These are phyloP conservation scores for Ustilago crameri DNA, from an alignment of 1,284 basidiomycete species.

Conservation along the genomic window DNA sequence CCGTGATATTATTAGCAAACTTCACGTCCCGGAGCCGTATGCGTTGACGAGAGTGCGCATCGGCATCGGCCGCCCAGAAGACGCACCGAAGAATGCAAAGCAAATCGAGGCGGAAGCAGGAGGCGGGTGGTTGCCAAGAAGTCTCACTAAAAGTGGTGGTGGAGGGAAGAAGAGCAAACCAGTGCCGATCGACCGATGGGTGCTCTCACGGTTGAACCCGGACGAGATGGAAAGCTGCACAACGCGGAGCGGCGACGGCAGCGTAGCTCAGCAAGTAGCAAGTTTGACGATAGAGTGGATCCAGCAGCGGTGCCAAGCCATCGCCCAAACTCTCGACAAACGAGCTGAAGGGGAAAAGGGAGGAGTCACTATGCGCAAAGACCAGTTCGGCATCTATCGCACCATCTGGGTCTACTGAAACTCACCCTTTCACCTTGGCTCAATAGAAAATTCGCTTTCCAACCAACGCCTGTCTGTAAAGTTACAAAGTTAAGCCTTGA, in stretches of 20 bases:
- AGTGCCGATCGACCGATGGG: conserved; percentile 25
- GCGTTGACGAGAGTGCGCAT: conserved; percentile 13
- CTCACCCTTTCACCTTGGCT: not conserved
- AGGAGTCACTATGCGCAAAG: conserved; percentile 9
- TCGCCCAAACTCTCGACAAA: not conserved
- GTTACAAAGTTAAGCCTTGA: too few species aligned
- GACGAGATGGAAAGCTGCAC: conserved; percentile 26
- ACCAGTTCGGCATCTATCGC: conserved; percentile 32
- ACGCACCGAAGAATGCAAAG: too few species aligned
- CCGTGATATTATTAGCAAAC: conserved; percentile 16
- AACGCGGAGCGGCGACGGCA: not conserved
- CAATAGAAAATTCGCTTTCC: too few species aligned
- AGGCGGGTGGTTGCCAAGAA: conserved; percentile 4
- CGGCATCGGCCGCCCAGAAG: conserved; percentile 27
- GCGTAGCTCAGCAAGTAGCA: conserved; percentile 7
- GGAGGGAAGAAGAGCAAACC: conserved; percentile 2
- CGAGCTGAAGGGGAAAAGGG: not conserved
- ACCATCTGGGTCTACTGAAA: conserved; percentile 30
- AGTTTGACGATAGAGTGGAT: conserved; percentile 14
- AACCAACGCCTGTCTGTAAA: too few species aligned
- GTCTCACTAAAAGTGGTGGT: too few species aligned
- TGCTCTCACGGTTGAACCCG: conserved; percentile 12
- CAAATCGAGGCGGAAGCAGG: too few species aligned
- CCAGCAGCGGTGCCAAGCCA: not conserved
- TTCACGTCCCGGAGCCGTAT: conserved; percentile 3